Base-by-base conservation (phyloP, 1,284 basidiomycete species). In the Mycosarcoma maydis region DNA sequence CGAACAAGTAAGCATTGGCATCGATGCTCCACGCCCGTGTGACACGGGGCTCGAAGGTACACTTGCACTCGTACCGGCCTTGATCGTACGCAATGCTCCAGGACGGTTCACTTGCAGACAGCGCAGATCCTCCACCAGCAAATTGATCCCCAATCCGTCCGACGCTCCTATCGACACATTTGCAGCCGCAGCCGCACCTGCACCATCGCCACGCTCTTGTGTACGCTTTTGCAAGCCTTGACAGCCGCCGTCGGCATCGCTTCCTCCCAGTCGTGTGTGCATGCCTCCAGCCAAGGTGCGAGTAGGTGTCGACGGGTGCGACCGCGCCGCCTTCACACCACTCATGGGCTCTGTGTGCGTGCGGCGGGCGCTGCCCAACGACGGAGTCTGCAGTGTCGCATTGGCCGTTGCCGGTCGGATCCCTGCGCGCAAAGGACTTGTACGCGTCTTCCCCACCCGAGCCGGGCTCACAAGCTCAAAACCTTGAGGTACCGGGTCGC, bases 401-500 rank as follows among this genome's bases (percentile, higher is more conserved):
- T 41, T 54, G 17, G 61, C 61, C 11, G 61, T 65, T 3, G 55
- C 30, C 14, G 61, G 61, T 42, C 61, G 55, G 26, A 23, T 20
- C 22, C 27, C 22, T 4, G 36, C 54, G 19, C 44, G 29, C 22
- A 44, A 33, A 7, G 39, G 38, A 13, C 50, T 38, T 20, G 55
- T 24, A 8, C 46, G 40, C 16, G 23, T 14, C 53, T 43, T 56
- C 6, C 36, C 40, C 5, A 27, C 22, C 27, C 50, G 45, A 13
- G 32, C 39, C 14, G 54, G 50, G 39, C 50, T 54, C 13, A 65
- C 61, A 8, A 65, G 46, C 46, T 65, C 61, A 39, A 65, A 65
- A 0, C 61, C 61, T 23, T 58, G 54, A 8, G 50, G 61, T 14
- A 65, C 5, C 5, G 51, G 13, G 16, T 45, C 46, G 4, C 20